These are phyloP conservation scores for Podospora tetraspora DNA, from an alignment of 495 filamentous ascomycete species.

Conservation along the genomic window DNA sequence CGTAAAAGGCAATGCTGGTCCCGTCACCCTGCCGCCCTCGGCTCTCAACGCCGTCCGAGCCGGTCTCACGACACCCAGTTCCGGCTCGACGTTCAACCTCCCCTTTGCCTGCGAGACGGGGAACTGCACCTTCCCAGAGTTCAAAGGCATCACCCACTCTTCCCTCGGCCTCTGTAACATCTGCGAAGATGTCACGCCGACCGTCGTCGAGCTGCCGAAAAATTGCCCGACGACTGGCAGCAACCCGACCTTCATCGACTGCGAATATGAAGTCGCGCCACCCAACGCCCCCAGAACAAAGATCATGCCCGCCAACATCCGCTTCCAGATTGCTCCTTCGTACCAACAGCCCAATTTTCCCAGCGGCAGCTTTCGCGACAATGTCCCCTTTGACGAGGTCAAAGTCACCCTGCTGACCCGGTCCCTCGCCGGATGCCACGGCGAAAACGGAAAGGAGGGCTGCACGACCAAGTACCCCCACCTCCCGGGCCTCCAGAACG, in stretches of 20 bases:
- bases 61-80: background rate
- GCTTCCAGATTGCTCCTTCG: background rate
- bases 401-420: slow-evolving; percentile 1
- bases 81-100: background rate
- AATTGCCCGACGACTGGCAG: background rate
- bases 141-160: slow-evolving; percentile 7
- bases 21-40: background rate
- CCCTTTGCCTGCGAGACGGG: slow-evolving; percentile 1
- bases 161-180: slow-evolving; percentile 7
- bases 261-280: background rate
- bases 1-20: background rate
- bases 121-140: slow-evolving; percentile 11
- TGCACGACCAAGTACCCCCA: background rate
- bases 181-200: slow-evolving; percentile 1
- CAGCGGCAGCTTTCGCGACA: background rate
- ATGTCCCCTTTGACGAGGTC: slow-evolving; percentile 2
- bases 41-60: slow-evolving; percentile 1
- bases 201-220: background rate
- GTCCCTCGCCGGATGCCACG: slow-evolving; percentile 4
- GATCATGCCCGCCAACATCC: background rate
- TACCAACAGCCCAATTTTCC: background rate
- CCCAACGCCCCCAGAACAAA: background rate
- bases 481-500: background rate
- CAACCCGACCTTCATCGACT: background rate
- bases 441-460: background rate